Base-by-base conservation (phyloP, 1,284 basidiomycete genomes). In the Trametes versicolor region DNA sequence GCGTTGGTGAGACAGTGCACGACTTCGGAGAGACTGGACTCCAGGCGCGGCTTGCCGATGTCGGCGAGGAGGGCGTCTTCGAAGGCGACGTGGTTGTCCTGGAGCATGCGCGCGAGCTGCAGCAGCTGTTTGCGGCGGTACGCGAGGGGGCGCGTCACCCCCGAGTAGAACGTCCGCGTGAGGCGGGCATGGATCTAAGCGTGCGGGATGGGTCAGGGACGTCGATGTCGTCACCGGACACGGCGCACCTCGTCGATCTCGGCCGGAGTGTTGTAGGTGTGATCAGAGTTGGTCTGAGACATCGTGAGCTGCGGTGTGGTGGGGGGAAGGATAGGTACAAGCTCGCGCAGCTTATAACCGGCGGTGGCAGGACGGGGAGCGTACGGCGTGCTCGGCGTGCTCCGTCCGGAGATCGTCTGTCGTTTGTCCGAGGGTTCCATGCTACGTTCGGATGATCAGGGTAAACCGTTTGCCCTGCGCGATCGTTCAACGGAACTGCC, bases 81-180 rank as follows among this genome's bases (percentile, higher is more conserved):
- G 69, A 91, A 79, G 10, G 75, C 76, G 13, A 79, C 74, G 49
- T 78, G 73, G 74, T 92, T 89, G 68, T 92, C 89, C 63, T 87
- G 80, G 57, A 90, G 71, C 73, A 91, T 75, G 64, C 83, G 89
- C 13, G 83, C 85, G 47, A 92, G 79, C 75, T 88, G 86, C 70
- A 87, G 83, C 58, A 91, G 82, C 77, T 91, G 88, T 61, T 83
- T 82, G 66, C 86, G 82, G 45, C 90, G 80, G 74, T 87, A 91
- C 45, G 79, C 80, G 55, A 90, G 72, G 13, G 83, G 76, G 29
- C 81, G 79, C 4, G 88, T 88, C 62, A 79, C 82, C 23, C 83
- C 81, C 6, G 82, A 77, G 21, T 78, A 74, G 77, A 90, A 91
- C 13, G 84, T 83, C 51, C 73, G 72, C 49, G 78, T 76, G 13